phyloP scores from a whole-genome alignment of 2,329 filamentous ascomycete genomes.

The Colletotrichum zoysiae region DNA sequence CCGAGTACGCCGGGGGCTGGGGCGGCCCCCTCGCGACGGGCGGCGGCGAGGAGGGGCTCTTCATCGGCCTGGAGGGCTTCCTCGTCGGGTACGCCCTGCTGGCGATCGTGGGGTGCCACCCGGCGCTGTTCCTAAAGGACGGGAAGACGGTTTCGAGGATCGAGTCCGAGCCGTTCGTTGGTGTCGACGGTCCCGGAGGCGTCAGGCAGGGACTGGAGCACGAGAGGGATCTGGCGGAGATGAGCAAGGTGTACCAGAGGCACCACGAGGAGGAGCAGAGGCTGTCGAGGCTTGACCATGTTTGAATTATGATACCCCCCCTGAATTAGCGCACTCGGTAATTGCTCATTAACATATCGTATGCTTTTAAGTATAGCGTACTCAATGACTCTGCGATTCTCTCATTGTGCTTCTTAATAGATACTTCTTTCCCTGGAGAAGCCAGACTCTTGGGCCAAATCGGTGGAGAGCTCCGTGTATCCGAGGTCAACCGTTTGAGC shows the following conservation, averaged over 20 bases:
- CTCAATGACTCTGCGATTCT: not conserved
- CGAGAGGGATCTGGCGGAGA: slow-evolving; percentile 34
- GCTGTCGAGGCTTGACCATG: slow-evolving; percentile 19
- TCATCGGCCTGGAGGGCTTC: slow-evolving; percentile 48
- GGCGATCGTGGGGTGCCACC: slow-evolving; percentile 48
- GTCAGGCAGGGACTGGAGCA: not conserved
- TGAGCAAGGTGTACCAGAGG: slow-evolving; percentile 37
- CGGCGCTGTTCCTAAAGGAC: slow-evolving; percentile 44
- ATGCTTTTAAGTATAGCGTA: not conserved
- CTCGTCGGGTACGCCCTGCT: slow-evolving; percentile 48
- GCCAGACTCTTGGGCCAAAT: not conserved
- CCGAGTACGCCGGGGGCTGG: slow-evolving; percentile 46
- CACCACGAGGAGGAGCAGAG: slow-evolving; percentile 32
- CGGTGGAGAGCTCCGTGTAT: no score
- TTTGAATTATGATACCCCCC: slow-evolving; percentile 14
- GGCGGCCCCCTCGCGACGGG: slow-evolving; percentile 45
- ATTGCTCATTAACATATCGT: not conserved
- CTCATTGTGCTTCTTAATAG: not conserved
- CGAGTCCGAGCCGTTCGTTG: slow-evolving; percentile 35
- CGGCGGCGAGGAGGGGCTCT: slow-evolving; percentile 45
- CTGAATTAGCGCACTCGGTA: not conserved
- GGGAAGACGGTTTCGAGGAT: slow-evolving; percentile 10
- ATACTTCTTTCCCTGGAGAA: not conserved
- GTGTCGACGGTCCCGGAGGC: not conserved
- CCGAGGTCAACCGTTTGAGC: no score